Evolutionary conservation across 1,284 basidiomycete genomes (phyloP).

Genomic region (Cutaneotrichosporon dermatis): DNA sequence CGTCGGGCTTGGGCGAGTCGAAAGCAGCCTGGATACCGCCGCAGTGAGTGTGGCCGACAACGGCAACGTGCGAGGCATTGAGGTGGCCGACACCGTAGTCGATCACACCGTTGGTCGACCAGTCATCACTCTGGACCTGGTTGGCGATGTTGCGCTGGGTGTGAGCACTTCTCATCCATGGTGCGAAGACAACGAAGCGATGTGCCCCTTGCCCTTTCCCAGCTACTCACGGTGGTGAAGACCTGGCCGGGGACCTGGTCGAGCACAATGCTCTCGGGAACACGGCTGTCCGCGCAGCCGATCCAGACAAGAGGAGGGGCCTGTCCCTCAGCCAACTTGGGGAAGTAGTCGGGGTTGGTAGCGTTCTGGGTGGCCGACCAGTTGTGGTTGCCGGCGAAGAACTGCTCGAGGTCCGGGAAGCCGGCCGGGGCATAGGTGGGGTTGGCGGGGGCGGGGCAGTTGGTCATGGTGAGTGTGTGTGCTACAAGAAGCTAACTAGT

Average conservation of each 20-base stretch:
- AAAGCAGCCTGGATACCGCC: constrained; percentile 68
- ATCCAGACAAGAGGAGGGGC: constrained; percentile 46
- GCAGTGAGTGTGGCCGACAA: constrained; percentile 77
- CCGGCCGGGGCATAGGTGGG: neutral
- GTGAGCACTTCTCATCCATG: neutral
- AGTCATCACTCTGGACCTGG: constrained; percentile 71
- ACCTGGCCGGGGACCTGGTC: constrained; percentile 58
- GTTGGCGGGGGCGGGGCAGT: neutral
- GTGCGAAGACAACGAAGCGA: too few relatives aligned
- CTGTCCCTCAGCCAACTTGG: constrained; percentile 37
- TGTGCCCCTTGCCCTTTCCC: too few relatives aligned
- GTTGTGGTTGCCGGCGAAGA: constrained; percentile 33
- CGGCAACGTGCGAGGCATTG: constrained; percentile 75
- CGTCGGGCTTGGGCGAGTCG: constrained; percentile 25
- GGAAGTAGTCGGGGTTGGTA: constrained; percentile 34
- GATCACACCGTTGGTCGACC: constrained; percentile 71
- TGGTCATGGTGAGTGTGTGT: too few relatives aligned
- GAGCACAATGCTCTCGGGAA: constrained; percentile 45
- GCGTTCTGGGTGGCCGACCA: constrained; percentile 33
- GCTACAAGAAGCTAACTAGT: too few relatives aligned
- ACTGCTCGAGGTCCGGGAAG: constrained; percentile 20
- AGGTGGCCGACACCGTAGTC: constrained; percentile 73
- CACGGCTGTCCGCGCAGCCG: constrained; percentile 48
- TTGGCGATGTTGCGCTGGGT: constrained; percentile 21
- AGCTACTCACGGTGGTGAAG: constrained; percentile 55